phyloP scores from a whole-genome alignment of 495 filamentous ascomycete species.

The Bacidia rubella region DNA sequence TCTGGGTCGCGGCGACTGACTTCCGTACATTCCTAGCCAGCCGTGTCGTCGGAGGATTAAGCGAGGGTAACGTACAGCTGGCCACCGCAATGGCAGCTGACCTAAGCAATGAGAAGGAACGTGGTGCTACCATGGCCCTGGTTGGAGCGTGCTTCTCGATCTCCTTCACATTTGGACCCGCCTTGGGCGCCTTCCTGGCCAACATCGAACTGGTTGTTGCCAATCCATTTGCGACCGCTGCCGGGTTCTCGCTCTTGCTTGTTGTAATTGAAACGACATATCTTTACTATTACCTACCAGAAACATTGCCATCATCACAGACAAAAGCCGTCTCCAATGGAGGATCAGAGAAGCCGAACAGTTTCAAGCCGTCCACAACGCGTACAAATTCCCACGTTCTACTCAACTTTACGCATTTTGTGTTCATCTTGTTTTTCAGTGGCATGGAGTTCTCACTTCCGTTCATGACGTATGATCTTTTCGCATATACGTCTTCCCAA shows the following conservation, averaged over 20 bases:
- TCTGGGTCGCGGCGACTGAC: slow-evolving; percentile 86
- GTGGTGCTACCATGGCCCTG: slow-evolving; percentile 85
- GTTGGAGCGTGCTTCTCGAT: slow-evolving; percentile 95
- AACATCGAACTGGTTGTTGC: slow-evolving; percentile 59
- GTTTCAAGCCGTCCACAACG: background rate
- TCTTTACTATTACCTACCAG: slow-evolving; percentile 75
- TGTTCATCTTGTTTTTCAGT: slow-evolving; percentile 91
- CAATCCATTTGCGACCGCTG: slow-evolving; percentile 89
- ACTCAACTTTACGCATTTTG: slow-evolving; percentile 77
- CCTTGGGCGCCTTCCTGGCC: slow-evolving; percentile 73
- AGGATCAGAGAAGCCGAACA: background rate
- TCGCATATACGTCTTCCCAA: slow-evolving; percentile 59
- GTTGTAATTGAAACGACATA: slow-evolving; percentile 79
- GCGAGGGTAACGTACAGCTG: slow-evolving; percentile 93
- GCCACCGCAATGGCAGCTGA: slow-evolving; percentile 96
- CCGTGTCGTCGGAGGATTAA: slow-evolving; percentile 81
- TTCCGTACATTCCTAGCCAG: slow-evolving; percentile 93
- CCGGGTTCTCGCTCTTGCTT: slow-evolving; percentile 66
- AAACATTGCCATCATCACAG: slow-evolving; percentile 53
- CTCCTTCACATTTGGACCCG: slow-evolving; percentile 91
- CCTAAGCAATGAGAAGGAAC: slow-evolving; percentile 67
- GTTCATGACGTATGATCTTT: slow-evolving; percentile 93
- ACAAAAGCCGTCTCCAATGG: slow-evolving; percentile 7
- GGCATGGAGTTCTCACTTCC: slow-evolving; percentile 94
- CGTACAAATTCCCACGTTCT: slow-evolving; percentile 69